Base-by-base conservation (phyloP, 2,329 filamentous ascomycete genomes). In the Madurella mycetomatis region DNA sequence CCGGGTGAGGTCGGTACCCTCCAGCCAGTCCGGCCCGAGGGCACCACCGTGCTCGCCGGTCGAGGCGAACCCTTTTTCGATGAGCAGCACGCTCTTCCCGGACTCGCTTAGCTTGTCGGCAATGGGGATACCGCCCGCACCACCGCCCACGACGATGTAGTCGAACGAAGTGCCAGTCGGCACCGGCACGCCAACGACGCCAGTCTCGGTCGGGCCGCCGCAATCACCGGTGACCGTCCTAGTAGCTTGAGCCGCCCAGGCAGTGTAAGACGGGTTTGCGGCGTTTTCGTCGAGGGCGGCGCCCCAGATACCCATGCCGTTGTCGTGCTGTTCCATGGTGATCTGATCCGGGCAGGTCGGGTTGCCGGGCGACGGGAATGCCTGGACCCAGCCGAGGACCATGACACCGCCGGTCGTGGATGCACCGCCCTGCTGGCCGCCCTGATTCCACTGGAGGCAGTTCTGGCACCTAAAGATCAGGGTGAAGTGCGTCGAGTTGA, bases 111-210 rank as follows among this genome's bases (percentile, higher is more conserved):
- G 75, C 65, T 76, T 79, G 64, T 83, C 81, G 7, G 82, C 81
- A 51, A 85, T 76, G 51, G 72, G 70, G 47, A 84, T 80, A 46
- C 82, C 83, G 46, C 79, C 82, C 7, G 82, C 80, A 55, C 82
- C 83, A 40, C 72, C 79, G 17, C 82, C 82, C 51, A 84, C 76
- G 46, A 85, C 73, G 51, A 85, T 80, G 67, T 84, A 85, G 65
- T 85, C 82, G 62, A 78, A 85, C 0, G 77, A 73, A n/a, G 65
- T 60, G 9, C 70, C 72, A 15, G 62, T 65, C 32, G 73, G 73
- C 5, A 70, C 62, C 2, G 67, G 66, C 9, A 70, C 67, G 4
- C 61, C 64, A 4, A 64, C 53, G 19, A 68, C 64, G 1, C 61
- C 62, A 1, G 68, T 65, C 41, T 60, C 51, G 17, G 63, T 59